Base-by-base conservation (phyloP, 140 eudicot species). In the Senecio squalidus region DNA sequence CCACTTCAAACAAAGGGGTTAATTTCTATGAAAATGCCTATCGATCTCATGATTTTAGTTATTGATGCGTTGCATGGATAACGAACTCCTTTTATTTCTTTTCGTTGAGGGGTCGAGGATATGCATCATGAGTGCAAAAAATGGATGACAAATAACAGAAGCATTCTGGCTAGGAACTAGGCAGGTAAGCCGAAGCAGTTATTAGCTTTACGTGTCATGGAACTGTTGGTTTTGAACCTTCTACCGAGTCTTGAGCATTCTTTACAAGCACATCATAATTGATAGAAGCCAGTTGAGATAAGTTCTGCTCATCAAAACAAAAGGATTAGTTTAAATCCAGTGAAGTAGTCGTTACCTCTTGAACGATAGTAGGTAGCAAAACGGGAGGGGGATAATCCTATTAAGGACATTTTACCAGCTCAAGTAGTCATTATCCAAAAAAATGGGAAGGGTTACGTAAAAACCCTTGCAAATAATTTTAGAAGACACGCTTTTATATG, bases 201-300 rank as follows among this genome's bases (percentile, higher is more conserved):
- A 26, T 20, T 27, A 30, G 11, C 15, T 31, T 64, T 9, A 26
- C 31, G 63, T 45, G 7, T 77, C 78, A 81, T 34, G 78, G 78
- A 28, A 41, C 50, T 30, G 71, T 57, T 67, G 67, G 50, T 78
- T 70, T 76, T 25, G 84, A 58, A 75, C 83, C 64, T 44, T 78
- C 81, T 48, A 60, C 36, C 27, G 85, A 74, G 57, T 81, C 98
- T 78, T 79, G 78, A 55, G 88, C 76, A 63, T 59, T 80, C 78
- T 78, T 91, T 67, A 76, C 75, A 44, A 86, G 88, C 78, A 86
- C 58, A 49, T 92, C 98, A 30, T 92, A 92, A 56, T 92, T 92
- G 68, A 92, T 92, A 11, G 96, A 87, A 64, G 98, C 96, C 54
- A 92, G 72, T 62, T 92, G 96, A 22, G 98, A 92, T 78, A 87